Conservation (phyloP, 2,329 filamentous ascomycete genomes). For the Hypomyces perniciosus region DNA sequence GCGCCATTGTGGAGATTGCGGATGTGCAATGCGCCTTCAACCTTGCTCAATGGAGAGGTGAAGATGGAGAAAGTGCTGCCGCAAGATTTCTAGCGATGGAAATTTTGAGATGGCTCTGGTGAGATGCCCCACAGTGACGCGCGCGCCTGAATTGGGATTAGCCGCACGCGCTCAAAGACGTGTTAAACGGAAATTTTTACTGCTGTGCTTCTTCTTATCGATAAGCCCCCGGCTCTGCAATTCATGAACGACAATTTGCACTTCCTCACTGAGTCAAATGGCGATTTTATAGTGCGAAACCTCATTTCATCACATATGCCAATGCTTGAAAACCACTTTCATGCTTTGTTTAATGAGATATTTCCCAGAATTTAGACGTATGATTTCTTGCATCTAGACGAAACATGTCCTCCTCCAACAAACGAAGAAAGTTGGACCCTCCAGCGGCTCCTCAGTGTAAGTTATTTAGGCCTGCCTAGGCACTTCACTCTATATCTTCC, state of each 20-base stretch:
- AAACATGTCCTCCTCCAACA: constrained; percentile 25
- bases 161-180: constrained; percentile 5
- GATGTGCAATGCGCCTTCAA: constrained; percentile 12
- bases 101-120: constrained; percentile 11
- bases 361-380: too few species aligned
- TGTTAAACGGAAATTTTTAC: constrained; percentile 9
- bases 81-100: constrained; percentile 6
- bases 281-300: too few species aligned
- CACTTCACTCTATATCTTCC: neutral
- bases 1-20: constrained; percentile 28
- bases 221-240: constrained; percentile 2
- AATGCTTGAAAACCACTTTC: constrained; percentile 8
- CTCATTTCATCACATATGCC: neutral
- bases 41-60: constrained; percentile 19
- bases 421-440: constrained; percentile 30
- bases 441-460: constrained; percentile 25
- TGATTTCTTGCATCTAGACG: too few species aligned
- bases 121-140: constrained; percentile 10
- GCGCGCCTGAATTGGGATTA: constrained; percentile 7
- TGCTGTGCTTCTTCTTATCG: constrained; percentile 2
- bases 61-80: neutral
- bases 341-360: too few species aligned
- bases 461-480: constrained; percentile 2
- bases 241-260: neutral
- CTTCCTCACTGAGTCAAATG: too few species aligned